Percentiles rank a stretch among this genome's conserved stretches.
Conservation (phyloP, 2,329 filamentous ascomycete species). For the Alternaria angustiovoidea region DNA sequence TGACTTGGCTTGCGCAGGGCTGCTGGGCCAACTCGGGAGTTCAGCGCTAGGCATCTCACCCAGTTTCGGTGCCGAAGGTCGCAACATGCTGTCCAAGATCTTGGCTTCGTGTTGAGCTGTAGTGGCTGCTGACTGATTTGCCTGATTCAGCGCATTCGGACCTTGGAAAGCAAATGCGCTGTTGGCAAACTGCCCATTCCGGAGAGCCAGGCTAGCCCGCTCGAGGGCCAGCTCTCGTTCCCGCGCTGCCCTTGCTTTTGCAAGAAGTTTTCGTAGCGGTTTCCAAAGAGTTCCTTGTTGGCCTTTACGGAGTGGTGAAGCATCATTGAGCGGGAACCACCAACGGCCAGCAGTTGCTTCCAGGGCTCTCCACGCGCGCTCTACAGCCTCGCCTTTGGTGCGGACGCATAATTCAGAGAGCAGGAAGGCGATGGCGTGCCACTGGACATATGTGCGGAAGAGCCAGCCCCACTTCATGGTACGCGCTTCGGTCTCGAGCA, state of each 20-base stretch:
- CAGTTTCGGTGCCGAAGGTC: slow-evolving; percentile 36
- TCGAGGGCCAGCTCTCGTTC: slow-evolving; percentile 59
- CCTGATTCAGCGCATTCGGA: slow-evolving; percentile 19
- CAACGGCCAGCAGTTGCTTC: slow-evolving; percentile 56
- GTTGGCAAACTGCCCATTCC: slow-evolving; percentile 27
- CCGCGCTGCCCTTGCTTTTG: slow-evolving; percentile 64
- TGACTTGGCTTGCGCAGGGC: slow-evolving; percentile 10
- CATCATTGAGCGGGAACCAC: slow-evolving; percentile 48
- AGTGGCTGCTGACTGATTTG: slow-evolving; percentile 11
- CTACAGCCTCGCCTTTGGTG: slow-evolving; percentile 64
- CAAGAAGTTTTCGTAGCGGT: slow-evolving; percentile 67
- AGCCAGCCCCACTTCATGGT: slow-evolving; percentile 72
- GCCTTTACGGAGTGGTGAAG: slow-evolving; percentile 34
- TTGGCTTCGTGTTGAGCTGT: slow-evolving; percentile 33
- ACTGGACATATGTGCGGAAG: slow-evolving; percentile 70
- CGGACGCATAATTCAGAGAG: slow-evolving; percentile 67
- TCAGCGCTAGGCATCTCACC: slow-evolving; percentile 33
- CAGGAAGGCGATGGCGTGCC: slow-evolving; percentile 70
- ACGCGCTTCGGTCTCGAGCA: slow-evolving; percentile 69
- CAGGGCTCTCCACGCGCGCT: slow-evolving; percentile 68
- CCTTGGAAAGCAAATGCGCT: slow-evolving; percentile 12
- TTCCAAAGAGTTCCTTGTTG: slow-evolving; percentile 67
- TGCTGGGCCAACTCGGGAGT: slow-evolving; percentile 33
- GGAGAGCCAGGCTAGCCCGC: slow-evolving; percentile 40
- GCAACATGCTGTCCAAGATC: slow-evolving; percentile 40